Percentiles rank a stretch among this genome's conserved stretches.
phyloP scores from a whole-genome alignment of 2,329 filamentous ascomycete genomes.

The Fusarium denticulatum region DNA sequence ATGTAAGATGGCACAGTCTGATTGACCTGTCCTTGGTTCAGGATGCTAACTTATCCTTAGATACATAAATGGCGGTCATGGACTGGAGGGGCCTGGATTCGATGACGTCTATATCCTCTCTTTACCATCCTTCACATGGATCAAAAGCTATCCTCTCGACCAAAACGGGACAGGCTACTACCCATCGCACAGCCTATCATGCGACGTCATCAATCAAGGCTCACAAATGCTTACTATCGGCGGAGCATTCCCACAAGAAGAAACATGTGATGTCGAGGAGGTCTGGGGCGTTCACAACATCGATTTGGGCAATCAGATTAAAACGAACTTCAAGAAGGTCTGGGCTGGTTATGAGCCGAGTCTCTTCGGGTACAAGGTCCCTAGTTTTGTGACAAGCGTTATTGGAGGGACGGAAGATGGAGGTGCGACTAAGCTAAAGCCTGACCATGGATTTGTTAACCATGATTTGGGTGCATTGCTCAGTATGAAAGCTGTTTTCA shows the following conservation, averaged over 20 bases:
- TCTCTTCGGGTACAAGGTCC: background rate
- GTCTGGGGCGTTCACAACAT: background rate
- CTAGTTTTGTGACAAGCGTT: background rate
- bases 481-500: background rate
- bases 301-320: background rate
- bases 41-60: background rate
- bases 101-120: background rate
- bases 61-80: background rate
- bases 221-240: background rate
- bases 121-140: background rate
- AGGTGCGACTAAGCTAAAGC: background rate
- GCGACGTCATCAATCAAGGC: background rate
- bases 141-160: slow-evolving; percentile 3
- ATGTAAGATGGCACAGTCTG: background rate
- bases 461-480: background rate
- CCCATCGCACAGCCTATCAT: background rate
- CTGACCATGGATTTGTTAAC: background rate
- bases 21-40: too few species aligned
- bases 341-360: background rate
- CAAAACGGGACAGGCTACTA: background rate
- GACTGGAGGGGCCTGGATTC: background rate
- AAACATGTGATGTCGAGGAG: background rate
- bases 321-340: background rate
- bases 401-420: background rate
- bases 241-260: background rate